Evolutionary conservation across 208 protist genomes (phyloP).

Genomic region (Acanthamoeba lenticulata): DNA sequence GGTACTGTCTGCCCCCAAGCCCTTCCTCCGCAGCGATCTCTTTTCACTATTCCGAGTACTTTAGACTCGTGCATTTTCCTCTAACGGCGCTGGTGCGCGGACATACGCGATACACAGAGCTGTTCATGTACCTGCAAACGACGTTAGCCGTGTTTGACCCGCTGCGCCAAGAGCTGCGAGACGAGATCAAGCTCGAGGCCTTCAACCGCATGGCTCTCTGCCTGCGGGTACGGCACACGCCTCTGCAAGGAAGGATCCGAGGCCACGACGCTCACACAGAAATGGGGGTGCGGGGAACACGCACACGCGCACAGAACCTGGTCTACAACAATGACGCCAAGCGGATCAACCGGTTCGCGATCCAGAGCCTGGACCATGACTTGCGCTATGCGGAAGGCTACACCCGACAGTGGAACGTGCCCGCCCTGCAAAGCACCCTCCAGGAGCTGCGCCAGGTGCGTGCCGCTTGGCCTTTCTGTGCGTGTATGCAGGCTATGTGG

Average conservation of each 20-base stretch:
- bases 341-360: conserved; percentile 25
- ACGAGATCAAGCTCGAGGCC: conserved; percentile 5
- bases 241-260: not conserved
- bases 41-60: not conserved
- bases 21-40: no score
- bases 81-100: no score
- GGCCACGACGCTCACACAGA: not conserved
- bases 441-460: conserved; percentile 35
- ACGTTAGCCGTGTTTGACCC: conserved; percentile 33
- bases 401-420: not conserved
- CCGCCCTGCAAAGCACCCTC: not conserved
- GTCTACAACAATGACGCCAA: conserved; percentile 24
- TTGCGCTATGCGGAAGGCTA: conserved; percentile 1
- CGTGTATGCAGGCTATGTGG: no score
- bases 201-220: conserved; percentile 11
- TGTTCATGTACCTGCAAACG: conserved; percentile 35
- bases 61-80: no score
- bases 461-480: not conserved
- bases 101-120: not conserved
- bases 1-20: not conserved
- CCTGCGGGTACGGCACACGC: not conserved
- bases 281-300: not conserved
- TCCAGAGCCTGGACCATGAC: not conserved
- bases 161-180: conserved; percentile 1
- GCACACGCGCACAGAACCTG: not conserved